Base-by-base conservation (phyloP, 805 yeast genomes). In the Kodamaea kaohsiungensis region DNA sequence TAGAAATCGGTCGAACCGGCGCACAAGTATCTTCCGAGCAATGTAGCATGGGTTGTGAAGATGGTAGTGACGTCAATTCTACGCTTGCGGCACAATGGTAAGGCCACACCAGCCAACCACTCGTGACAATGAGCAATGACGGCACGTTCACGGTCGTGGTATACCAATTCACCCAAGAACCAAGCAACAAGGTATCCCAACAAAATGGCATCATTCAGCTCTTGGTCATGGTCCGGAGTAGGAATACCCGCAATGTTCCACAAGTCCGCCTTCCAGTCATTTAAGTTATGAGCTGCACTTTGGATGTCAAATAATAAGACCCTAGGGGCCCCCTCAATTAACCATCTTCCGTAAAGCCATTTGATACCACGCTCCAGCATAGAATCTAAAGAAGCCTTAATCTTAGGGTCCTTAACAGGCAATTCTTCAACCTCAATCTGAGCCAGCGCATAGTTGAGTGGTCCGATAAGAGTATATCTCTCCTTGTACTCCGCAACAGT, bases 1-100 rank as follows among this genome's bases (percentile, higher is more conserved):
- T 93, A 93, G 67, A 93, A 95, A 71, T 93, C 99, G 45, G 91
- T 96, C 40, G 92, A 86, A 30, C 98, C 98, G 6, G 98, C 98
- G 78, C 98, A 93, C 58, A 93, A 74, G 69, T 93, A 93, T 62
- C 99, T 84, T 43, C 99, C 99, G 60, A 95, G 80, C 58, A 93
- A 77, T 9, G 99, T 93, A 2, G 99, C 99, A 71, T 93, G 99
- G 18, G 99, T 93, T 40, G 99, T 93, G 79, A 93, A 93, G 59
- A 93, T 88, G 22, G 99, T 92, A 55, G 97, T 91, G 56, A 91
- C 91, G 65, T 93, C 99, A 55, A 93, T 87, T 64, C 91, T 83
- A 65, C 98, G 85, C 71, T 90, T 90, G 65, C 97, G 80, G 70
- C 97, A 91, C 54, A 93, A 77, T 0, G 99, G 98, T 56, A 95